Evolutionary conservation across 2,329 filamentous ascomycete genomes (phyloP), one percentile per base, ranked within the genome.

Genomic region (Sphaceloma murrayae): DNA sequence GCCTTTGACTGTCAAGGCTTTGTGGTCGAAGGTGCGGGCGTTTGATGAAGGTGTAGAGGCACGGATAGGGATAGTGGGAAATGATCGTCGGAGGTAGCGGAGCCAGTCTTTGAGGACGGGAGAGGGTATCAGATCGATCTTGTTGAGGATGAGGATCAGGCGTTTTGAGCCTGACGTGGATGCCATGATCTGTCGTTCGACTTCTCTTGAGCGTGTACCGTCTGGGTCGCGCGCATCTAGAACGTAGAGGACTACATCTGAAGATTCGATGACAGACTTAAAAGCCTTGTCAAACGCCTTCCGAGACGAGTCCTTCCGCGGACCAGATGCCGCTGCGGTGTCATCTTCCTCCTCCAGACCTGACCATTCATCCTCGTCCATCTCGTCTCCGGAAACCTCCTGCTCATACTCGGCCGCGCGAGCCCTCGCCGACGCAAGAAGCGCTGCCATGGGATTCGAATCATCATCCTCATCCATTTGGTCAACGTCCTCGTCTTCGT

Each of bases 241-340:
- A 40, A 95, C 86, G 65, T 95, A 95, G 43, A 95, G 77, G 26
- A 95, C 74, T 19, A 95, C 87, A 60, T 95, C 88, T 39, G 88
- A 84, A 50, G 84, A 77, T 50, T 93, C 85, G 24, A 94, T 79
- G 11, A 95, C 87, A 58, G 85, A 77, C 70, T 94, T 94, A 74
- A 94, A 95, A 55, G 93, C 79, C 70, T 94, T 94, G 73, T 94
- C 87, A 64, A 89, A 94, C 45, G 86, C 85, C 64, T 80, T 85
- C 57, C 87, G 77, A 43, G 88, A 94, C 34, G 72, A 74, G 50
- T 82, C 78, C 56, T 65, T 65, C 42, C 59, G 58, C 11, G 60
- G 54, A 5, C 52, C 52, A 29, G 56, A 51, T 5, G 52, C 52
- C 26, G 54, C 47, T 24, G 47, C 45, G 13, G 52, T 54, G 2